phyloP scores from a whole-genome alignment of 73 alveolate species.

The Uronychia binucleata region DNA sequence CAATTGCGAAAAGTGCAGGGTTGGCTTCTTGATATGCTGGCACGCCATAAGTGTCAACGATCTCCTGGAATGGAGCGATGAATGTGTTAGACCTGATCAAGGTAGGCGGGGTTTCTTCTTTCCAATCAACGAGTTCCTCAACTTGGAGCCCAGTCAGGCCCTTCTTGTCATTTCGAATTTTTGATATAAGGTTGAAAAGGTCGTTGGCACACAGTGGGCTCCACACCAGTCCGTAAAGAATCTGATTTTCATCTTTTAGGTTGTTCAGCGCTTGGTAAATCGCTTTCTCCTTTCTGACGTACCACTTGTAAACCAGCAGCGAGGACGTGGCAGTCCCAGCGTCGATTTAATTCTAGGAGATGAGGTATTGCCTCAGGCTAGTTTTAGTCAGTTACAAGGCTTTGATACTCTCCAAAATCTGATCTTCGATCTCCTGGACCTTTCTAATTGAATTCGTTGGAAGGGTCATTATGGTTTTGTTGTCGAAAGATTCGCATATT shows the following conservation, averaged over 20 bases:
- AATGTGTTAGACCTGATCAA: slow-evolving; percentile 71
- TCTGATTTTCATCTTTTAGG: slow-evolving; percentile 55
- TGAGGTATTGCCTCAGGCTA: slow-evolving; percentile 17
- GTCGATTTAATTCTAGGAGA: background rate
- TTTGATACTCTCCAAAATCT: background rate
- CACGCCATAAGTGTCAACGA: slow-evolving; percentile 92
- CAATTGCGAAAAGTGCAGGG: slow-evolving; percentile 88
- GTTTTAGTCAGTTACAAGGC: slow-evolving; percentile 5
- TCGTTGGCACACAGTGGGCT: slow-evolving; percentile 40
- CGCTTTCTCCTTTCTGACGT: slow-evolving; percentile 76
- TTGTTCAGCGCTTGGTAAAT: slow-evolving; percentile 76
- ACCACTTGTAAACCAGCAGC: slow-evolving; percentile 55
- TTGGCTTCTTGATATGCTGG: slow-evolving; percentile 91
- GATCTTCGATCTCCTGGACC: background rate
- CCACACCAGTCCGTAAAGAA: slow-evolving; percentile 60
- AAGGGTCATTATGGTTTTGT: background rate
- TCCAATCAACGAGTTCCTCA: slow-evolving; percentile 30
- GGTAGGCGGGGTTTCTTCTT: slow-evolving; percentile 75
- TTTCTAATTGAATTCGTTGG: slow-evolving; percentile 12
- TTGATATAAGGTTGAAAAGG: slow-evolving; percentile 20
- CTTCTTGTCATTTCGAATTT: slow-evolving; percentile 32
- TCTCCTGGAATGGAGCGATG: slow-evolving; percentile 74
- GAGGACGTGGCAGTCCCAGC: background rate
- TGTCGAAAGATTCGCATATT: slow-evolving; percentile 10
- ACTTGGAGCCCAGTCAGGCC: slow-evolving; percentile 28